Conservation (phyloP, 352 stramenopile species). For the Phytophthora pisi region DNA sequence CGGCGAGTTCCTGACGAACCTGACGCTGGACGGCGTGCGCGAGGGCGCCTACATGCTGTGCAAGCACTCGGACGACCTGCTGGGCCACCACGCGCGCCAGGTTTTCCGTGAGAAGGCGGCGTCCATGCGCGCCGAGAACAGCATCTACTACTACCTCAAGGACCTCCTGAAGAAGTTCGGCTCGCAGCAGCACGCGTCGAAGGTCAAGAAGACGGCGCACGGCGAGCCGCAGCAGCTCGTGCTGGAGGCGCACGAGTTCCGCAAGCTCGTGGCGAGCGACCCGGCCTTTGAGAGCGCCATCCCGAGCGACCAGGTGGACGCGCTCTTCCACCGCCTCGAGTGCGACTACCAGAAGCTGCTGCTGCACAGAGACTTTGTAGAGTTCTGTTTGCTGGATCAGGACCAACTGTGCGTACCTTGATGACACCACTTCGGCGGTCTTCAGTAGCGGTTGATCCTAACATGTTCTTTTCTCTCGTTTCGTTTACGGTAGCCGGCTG, state of each 20-base stretch:
- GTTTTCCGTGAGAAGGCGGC: constrained; percentile 86
- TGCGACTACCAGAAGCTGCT: constrained; percentile 57
- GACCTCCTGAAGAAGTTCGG: constrained; percentile 80
- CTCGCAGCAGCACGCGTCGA: constrained; percentile 44
- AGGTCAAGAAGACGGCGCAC: constrained; percentile 44
- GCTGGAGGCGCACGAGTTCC: constrained; percentile 74
- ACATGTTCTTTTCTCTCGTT: neutral
- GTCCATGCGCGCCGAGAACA: constrained; percentile 81
- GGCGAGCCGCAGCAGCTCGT: constrained; percentile 51
- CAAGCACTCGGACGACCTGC: constrained; percentile 83
- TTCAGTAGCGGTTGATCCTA: neutral
- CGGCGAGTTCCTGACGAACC: constrained; percentile 58
- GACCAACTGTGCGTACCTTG: constrained; percentile 65
- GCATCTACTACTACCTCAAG: constrained; percentile 88
- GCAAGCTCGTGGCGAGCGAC: constrained; percentile 79
- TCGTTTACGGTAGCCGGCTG: constrained; percentile 49
- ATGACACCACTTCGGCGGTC: neutral
- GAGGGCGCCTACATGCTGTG: constrained; percentile 85
- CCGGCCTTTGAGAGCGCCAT: constrained; percentile 76
- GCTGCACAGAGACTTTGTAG: constrained; percentile 74
- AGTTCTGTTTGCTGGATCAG: constrained; percentile 83
- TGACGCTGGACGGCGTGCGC: constrained; percentile 81
- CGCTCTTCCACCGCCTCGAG: constrained; percentile 78
- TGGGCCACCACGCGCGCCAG: constrained; percentile 79
- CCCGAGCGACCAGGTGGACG: constrained; percentile 70